A percentile compares a stretch with the other conserved stretches of the same genome.
Conservation (phyloP, 2,329 filamentous ascomycete genomes). For the Coniochaeta sp. region DNA sequence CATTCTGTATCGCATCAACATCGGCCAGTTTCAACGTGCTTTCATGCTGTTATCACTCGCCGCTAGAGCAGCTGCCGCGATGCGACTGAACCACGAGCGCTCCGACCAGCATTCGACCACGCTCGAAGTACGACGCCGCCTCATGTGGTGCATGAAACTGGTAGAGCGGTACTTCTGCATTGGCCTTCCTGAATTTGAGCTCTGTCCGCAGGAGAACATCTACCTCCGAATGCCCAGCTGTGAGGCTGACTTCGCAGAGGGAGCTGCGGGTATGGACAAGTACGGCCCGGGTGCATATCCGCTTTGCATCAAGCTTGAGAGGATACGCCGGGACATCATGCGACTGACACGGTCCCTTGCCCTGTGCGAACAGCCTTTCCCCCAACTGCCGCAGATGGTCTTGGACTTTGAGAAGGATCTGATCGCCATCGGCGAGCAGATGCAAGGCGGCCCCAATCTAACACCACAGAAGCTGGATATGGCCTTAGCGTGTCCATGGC, state of each 20-base stretch:
- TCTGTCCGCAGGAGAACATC: constrained; percentile 29
- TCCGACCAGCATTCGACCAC: constrained; percentile 22
- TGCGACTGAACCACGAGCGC: constrained; percentile 31
- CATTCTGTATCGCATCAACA: constrained; percentile 23
- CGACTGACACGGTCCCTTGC: constrained; percentile 12
- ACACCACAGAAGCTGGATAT: constrained; percentile 5
- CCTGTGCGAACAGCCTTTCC: constrained; percentile 13
- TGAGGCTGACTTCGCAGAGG: constrained; percentile 20
- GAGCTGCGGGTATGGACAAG: constrained; percentile 1
- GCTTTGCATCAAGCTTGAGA: constrained; percentile 10
- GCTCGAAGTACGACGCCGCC: constrained; percentile 28
- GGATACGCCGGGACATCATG: constrained; percentile 14
- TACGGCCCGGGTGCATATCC: constrained; percentile 10
- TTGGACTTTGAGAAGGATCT: constrained; percentile 12
- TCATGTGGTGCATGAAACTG: constrained; percentile 32
- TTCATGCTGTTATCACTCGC: constrained; percentile 28
- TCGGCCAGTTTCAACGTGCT: constrained; percentile 21
- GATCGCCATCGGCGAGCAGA: constrained; percentile 7
- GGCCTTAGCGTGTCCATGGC: constrained; percentile 5
- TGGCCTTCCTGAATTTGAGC: constrained; percentile 31
- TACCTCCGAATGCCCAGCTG: constrained; percentile 27
- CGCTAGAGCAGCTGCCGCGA: constrained; percentile 25
- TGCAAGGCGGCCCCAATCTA: constrained; percentile 10
- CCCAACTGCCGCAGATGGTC: constrained; percentile 11
- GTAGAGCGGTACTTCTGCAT: constrained; percentile 32